Evolutionary conservation across 108 stramenopile genomes (phyloP), one percentile per base, ranked within the genome.

Genomic region (Mediolabrus comicus): DNA sequence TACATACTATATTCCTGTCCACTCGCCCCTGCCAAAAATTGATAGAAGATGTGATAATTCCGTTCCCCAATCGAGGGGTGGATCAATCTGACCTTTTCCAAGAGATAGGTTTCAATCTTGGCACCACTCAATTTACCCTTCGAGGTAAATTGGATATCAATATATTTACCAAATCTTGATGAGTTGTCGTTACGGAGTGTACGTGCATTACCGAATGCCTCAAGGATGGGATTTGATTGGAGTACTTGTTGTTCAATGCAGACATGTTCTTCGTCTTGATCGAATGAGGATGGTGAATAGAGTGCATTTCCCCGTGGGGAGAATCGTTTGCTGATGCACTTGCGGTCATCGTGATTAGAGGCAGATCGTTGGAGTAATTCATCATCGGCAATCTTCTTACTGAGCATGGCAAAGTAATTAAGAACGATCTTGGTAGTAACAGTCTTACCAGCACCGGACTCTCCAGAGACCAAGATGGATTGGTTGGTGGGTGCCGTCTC

Each of bases 161-260:
- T 91, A 64, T 83, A 89, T 61, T 91, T 91, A 39, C 89, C 92
- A 64, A 96, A 97, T 2, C 97, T 81, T 28, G 85, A 81, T 11
- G 93, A 95, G 75, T 98, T 98, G 81, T 97, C 97, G 71, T 98
- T 98, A 11, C 98, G 91, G 49, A 95, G 83, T 24, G 98, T 98
- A 12, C 93, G 70, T 13, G 98, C 98, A 74, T 98, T 98, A 22
- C 98, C 98, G 79, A 98, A 98, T 9, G 96, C 89, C 71, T 98
- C 98, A 17, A 98, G 77, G 56, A 98, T 98, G 5, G 98, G 97
- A 69, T 98, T 98, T 34, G 84, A 86, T 68, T 94, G 88, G 49
- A 98, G 69, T n/a, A 96, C 95, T 62, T 93, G 91, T 53, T 91
- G 88, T 69, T 94, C 95, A 43, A 91, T 93, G 63, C 80, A 87